Conservation (phyloP, 805 yeast genomes). For the Lachancea nothofagi region DNA sequence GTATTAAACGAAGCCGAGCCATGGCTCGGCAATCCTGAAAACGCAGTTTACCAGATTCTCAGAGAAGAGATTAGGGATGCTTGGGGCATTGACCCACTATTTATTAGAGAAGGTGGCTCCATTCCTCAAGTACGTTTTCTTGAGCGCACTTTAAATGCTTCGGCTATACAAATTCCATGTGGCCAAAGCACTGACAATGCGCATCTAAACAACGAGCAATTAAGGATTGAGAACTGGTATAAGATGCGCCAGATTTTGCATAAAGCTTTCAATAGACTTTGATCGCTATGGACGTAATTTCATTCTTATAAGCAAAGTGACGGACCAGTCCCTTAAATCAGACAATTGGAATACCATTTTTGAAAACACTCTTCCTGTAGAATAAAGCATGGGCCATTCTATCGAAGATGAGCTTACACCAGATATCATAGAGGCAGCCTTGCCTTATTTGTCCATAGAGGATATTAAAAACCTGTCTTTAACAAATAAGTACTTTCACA, state of each 20-base stretch:
- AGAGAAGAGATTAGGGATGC: conserved; percentile 54
- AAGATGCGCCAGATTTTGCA: conserved; percentile 62
- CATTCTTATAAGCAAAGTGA: too few relatives aligned
- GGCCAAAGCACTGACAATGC: conserved; percentile 95
- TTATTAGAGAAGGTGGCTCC: conserved; percentile 94
- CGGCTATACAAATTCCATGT: conserved; percentile 93
- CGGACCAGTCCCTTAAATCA: too few relatives aligned
- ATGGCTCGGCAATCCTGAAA: conserved; percentile 86
- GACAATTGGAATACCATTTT: too few relatives aligned
- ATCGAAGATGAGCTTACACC: conserved; percentile 22
- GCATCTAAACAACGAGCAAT: conserved; percentile 80
- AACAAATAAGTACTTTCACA: conserved; percentile 31
- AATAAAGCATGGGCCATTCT: conserved; percentile 4
- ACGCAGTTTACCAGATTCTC: conserved; percentile 65
- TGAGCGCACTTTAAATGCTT: conserved; percentile 76
- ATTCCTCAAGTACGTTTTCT: conserved; percentile 84
- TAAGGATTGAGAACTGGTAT: conserved; percentile 71
- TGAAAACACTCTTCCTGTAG: too few relatives aligned
- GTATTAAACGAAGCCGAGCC: conserved; percentile 88
- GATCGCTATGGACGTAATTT: conserved; percentile 1
- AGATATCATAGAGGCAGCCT: conserved; percentile 27
- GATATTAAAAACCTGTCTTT: conserved; percentile 29
- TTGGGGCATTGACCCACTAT: conserved; percentile 80
- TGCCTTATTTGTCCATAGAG: conserved; percentile 26
- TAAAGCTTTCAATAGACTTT: conserved; percentile 44